Percentiles rank a stretch among this genome's conserved stretches.
Conservation (phyloP, 2,329 filamentous ascomycete genomes). For the Ascochyta pisi region DNA sequence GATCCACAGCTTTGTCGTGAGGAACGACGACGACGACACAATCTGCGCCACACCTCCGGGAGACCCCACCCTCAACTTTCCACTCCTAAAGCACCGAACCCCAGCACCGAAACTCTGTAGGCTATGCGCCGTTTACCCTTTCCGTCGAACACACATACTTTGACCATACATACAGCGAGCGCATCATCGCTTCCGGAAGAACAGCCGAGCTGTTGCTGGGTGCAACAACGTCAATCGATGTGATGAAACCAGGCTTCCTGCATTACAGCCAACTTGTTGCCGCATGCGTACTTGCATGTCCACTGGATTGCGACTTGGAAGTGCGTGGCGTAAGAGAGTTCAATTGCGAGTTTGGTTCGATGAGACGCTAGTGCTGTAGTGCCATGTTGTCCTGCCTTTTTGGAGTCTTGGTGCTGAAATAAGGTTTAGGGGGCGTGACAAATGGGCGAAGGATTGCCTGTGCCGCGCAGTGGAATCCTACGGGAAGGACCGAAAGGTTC, state of each 20-base stretch:
- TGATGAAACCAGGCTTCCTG: conserved; percentile 10
- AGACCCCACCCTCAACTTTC: neutral
- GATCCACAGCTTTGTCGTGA: neutral
- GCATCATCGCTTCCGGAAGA: neutral
- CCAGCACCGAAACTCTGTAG: neutral
- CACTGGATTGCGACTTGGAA: neutral
- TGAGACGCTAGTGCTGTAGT: conserved; percentile 15
- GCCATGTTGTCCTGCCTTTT: conserved; percentile 7
- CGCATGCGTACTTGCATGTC: conserved; percentile 1
- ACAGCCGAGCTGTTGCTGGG: neutral
- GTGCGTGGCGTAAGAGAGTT: conserved; percentile 10
- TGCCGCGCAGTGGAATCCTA: neutral
- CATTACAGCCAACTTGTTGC: neutral
- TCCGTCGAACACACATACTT: conserved; percentile 3
- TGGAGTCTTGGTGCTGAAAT: conserved; percentile 2
- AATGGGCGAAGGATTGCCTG: conserved; percentile 8
- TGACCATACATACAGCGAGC: neutral
- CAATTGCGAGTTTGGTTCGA: conserved; percentile 10
- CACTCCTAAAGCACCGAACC: neutral
- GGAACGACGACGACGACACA: neutral
- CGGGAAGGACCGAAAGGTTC: conserved; percentile 14
- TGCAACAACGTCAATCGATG: conserved; percentile 2
- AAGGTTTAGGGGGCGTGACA: conserved; percentile 16
- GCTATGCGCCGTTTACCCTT: neutral
- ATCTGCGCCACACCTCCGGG: conserved; percentile 2